Evolutionary conservation across 2,329 filamentous ascomycete species (phyloP).

Genomic region (Colletotrichum scovillei): DNA sequence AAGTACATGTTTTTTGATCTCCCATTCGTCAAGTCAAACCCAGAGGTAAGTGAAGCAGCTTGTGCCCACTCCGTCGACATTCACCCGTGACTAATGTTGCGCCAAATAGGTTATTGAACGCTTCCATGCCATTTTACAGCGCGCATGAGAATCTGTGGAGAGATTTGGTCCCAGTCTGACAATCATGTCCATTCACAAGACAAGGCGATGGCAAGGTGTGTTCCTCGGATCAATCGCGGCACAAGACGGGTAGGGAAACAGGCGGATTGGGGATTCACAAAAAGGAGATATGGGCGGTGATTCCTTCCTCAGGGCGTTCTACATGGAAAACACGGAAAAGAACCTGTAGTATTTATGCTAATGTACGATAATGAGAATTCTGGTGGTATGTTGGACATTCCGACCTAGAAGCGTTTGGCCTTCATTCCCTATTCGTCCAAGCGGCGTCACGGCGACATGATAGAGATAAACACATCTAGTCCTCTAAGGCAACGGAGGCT

Average conservation of each 20-base stretch:
- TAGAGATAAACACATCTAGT: background rate
- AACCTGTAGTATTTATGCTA: slow-evolving; percentile 22
- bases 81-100: background rate
- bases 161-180: background rate
- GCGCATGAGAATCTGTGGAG: slow-evolving; percentile 4
- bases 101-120: slow-evolving; percentile 33
- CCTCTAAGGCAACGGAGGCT: too few relatives aligned
- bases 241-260: background rate
- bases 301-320: slow-evolving; percentile 9
- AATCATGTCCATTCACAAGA: background rate
- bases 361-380: slow-evolving; percentile 27
- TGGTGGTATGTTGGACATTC: slow-evolving; percentile 4
- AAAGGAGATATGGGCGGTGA: slow-evolving; percentile 1
- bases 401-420: background rate
- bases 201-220: background rate
- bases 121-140: slow-evolving; percentile 32
- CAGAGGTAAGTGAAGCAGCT: slow-evolving; percentile 72
- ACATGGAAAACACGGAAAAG: background rate
- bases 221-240: background rate
- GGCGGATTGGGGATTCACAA: background rate
- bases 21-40: slow-evolving; percentile 89
- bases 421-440: background rate
- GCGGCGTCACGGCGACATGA: background rate
- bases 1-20: slow-evolving; percentile 93
- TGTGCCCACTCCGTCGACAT: background rate